Conservation (phyloP, 495 filamentous ascomycete genomes). For the Hypoxylon fragiforme region DNA sequence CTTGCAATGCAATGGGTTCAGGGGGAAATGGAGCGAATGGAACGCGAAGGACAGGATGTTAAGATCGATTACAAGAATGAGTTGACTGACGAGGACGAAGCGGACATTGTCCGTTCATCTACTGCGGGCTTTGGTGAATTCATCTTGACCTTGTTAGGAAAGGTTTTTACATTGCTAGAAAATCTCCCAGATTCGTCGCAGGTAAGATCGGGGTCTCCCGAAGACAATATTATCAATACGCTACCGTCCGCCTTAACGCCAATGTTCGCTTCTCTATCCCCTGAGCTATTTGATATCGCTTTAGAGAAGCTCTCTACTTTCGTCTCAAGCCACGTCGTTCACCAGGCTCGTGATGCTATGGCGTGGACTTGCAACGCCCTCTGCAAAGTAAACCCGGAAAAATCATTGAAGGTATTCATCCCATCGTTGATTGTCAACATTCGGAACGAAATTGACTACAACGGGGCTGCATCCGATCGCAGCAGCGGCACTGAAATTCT, state of each 20-base stretch:
- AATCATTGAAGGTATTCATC: conserved; percentile 85
- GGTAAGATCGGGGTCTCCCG: conserved; percentile 84
- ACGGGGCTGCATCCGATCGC: conserved; percentile 91
- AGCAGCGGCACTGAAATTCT: conserved; percentile 92
- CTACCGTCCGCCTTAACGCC: conserved; percentile 90
- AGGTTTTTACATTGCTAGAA: conserved; percentile 92
- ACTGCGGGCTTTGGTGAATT: conserved; percentile 94
- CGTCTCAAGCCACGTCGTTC: conserved; percentile 92
- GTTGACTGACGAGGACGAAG: conserved; percentile 83
- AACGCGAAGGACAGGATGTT: conserved; percentile 79
- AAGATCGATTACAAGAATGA: conserved; percentile 83
- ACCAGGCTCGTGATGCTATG: conserved; percentile 97
- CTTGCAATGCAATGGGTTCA: conserved; percentile 93
- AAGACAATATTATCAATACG: conserved; percentile 97
- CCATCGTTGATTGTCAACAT: conserved; percentile 90
- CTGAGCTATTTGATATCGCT: conserved; percentile 89
- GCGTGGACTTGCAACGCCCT: conserved; percentile 96
- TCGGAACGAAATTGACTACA: conserved; percentile 94
- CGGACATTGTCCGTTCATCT: conserved; percentile 90
- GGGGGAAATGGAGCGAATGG: conserved; percentile 89
- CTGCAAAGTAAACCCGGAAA: conserved; percentile 91
- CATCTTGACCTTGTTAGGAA: conserved; percentile 82
- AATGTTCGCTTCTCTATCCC: conserved; percentile 86
- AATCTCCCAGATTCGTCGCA: conserved; percentile 90
- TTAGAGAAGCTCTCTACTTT: conserved; percentile 90